Base-by-base conservation (phyloP, 1,139 yeast genomes). In the Taiozyma sp. region DNA sequence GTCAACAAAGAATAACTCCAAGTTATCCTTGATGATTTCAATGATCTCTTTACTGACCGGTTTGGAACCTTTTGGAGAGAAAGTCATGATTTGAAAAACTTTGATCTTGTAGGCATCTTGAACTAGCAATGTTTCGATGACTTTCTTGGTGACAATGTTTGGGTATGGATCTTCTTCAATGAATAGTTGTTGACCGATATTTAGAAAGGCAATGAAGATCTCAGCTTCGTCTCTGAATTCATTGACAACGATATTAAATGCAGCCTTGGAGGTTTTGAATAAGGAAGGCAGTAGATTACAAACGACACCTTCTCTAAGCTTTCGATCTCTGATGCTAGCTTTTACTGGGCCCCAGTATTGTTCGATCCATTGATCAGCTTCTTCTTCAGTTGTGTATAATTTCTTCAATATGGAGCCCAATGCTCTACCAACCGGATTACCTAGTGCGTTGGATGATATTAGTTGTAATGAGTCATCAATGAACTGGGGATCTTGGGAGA, bases 401-500 rank as follows among this genome's bases (percentile, higher is more conserved):
- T 72, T 72, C 30, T 70, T 65, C 50, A 73, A 71, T 2, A 87
- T 58, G 0, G 81, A 66, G 16, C 74, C 72, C 1, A 89, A 59
- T 16, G 87, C 76, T 62, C 84, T 87, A 29, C 89, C 85, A 16
- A 85, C 77, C 1, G 86, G 78, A 57, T 83, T 86, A 0, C 95
- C 86, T 50, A 88, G 65, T 0, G 88, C 78, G 57, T 80, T 82
- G 1, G 83, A 74, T 57, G 74, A 69, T 70, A 87, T 80, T 10
- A 75, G 66, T 0, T 69, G 57, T 10, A 87, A 64, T 9, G 88
- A 74, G 8, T 70, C 69, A 2, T 60, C 58, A 8, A 80, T 60
- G 52, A 84, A 80, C 1, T 62, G 52, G 0, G 87, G 81, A 38
- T 73, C 73, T 3, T 64, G 52, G 0, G 64, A 58, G 6, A 84